Percentiles rank a stretch among this genome's conserved stretches.
Evolutionary conservation across 805 yeast species (phyloP).

Genomic region (Yamadazyma sp.): DNA sequence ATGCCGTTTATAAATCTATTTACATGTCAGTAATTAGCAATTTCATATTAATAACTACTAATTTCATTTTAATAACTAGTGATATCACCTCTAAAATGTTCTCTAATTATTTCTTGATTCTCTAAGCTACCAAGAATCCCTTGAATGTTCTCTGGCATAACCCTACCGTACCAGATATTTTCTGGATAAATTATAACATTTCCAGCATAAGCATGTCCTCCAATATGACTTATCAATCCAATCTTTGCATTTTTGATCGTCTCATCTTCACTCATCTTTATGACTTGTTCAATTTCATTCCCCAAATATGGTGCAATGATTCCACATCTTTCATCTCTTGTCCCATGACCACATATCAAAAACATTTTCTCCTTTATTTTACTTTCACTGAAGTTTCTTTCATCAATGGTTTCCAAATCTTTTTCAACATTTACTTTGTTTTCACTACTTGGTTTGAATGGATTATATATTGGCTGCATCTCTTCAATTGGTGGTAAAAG

Average conservation of each 20-base stretch:
- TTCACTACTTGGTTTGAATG: slow-evolving; percentile 17
- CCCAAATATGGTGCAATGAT: slow-evolving; percentile 43
- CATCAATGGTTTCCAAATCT: too few species aligned
- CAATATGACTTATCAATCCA: slow-evolving; percentile 70
- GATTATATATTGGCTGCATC: slow-evolving; percentile 21
- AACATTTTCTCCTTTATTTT: slow-evolving; percentile 29
- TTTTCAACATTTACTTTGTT: too few species aligned
- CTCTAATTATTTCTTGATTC: slow-evolving; percentile 49
- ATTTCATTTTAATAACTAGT: too few species aligned
- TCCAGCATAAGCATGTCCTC: slow-evolving; percentile 88
- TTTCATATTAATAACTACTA: too few species aligned
- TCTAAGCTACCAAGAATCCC: slow-evolving; percentile 60
- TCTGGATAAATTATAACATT: slow-evolving; percentile 59
- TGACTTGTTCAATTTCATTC: slow-evolving; percentile 49
- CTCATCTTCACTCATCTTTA: too few species aligned
- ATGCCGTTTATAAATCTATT: neutral
- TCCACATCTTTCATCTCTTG: slow-evolving; percentile 69
- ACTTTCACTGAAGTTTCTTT: slow-evolving; percentile 1
- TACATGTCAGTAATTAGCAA: neutral
- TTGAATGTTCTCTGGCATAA: slow-evolving; percentile 62
- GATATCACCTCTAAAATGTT: slow-evolving; percentile 55
- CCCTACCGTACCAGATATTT: slow-evolving; percentile 75
- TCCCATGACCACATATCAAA: slow-evolving; percentile 63
- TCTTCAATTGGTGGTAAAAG: slow-evolving; percentile 39
- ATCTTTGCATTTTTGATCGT: slow-evolving; percentile 21